Conservation (phyloP, 176 grass and related monocot genomes). For the Musa beccarii region DNA sequence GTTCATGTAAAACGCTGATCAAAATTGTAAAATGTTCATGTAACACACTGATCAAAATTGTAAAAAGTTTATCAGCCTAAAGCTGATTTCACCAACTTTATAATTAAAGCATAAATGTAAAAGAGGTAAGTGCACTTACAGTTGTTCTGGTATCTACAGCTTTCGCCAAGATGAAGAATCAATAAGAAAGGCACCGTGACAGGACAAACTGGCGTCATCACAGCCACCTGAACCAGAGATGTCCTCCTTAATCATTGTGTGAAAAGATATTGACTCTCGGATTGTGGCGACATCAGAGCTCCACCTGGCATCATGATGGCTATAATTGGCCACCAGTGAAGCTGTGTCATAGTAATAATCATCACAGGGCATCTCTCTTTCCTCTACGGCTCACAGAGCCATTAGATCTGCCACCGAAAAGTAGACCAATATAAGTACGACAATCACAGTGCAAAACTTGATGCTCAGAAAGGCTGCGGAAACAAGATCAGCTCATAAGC, state of each 20-base stretch:
- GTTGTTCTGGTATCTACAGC: too few relatives aligned
- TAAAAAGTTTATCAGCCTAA: too few relatives aligned
- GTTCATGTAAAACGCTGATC: too few relatives aligned
- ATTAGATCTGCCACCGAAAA: slow-evolving; percentile 68
- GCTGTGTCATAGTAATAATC: slow-evolving; percentile 66
- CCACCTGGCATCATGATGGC: slow-evolving; percentile 45
- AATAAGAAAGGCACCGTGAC: slow-evolving; percentile 21
- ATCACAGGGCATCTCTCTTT: slow-evolving; percentile 48
- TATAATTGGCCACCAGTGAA: slow-evolving; percentile 64
- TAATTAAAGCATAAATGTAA: too few relatives aligned
- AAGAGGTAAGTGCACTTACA: too few relatives aligned
- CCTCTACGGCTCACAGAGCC: slow-evolving; percentile 43
- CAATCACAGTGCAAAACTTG: slow-evolving; percentile 48
- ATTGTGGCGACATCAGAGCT: slow-evolving; percentile 75
- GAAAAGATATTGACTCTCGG: slow-evolving; percentile 82
- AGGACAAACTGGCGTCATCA: slow-evolving; percentile 37
- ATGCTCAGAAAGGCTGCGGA: slow-evolving; percentile 58
- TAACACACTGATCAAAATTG: too few relatives aligned
- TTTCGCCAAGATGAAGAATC: too few relatives aligned
- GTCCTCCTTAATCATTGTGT: slow-evolving; percentile 74
- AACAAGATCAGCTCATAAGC: too few relatives aligned
- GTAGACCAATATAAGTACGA: slow-evolving; percentile 63
- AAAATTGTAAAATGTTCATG: too few relatives aligned
- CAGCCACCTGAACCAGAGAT: slow-evolving; percentile 37
- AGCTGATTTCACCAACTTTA: slow-evolving; percentile 23